Base-by-base conservation (phyloP, 257 asterid species). In the Solanum rostratum region DNA sequence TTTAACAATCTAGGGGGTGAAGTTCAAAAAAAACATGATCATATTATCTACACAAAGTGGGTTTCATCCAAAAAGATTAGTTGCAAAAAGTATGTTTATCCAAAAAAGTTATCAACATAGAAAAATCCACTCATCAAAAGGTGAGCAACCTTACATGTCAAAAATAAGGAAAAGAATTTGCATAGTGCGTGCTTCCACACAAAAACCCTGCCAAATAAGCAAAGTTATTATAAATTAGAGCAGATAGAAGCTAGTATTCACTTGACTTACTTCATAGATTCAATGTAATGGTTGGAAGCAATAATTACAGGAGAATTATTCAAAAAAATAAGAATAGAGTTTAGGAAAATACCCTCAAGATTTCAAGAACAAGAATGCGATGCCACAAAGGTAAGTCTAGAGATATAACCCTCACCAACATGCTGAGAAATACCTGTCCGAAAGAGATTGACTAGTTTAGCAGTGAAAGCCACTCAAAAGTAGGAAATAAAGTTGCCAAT, bases 341-440 rank as follows among this genome's bases (percentile, higher is more conserved):
- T 69, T 73, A 55, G 60, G 74, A 87, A n/a, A 81, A 89, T 92
- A 96, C 99, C 98, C 99, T 96, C 92, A 96, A 87, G 82, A 93
- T 90, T 89, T 96, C 99, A 83, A 96, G 98, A 86, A 96, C 99
- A 55, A 96, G 99, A 89, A 96, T 96, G 70, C 98, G 98, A 90
- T 96, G 99, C 99, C 99, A 95, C 68, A 96, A 91, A 10, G 99
- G 99, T 88, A 96, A 87, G 90, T 96, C 99, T 87, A 93, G 96
- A 89, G 97, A 89, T 86, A 90, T 93, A 86, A 92, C 93, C 86
- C 94, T 93, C 88, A 96, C 93, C 88, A 96, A 84, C 95, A 96
- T 95, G 92, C 98, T 96, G 90, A 96, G 98, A 86, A 95, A 96
- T 83, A 96, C 99, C 99, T 95, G 89, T 83, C 86, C 52, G n/a